Evolutionary conservation across 805 yeast species (phyloP), one percentile per base, ranked within the genome.

Genomic region (Candida maris): DNA sequence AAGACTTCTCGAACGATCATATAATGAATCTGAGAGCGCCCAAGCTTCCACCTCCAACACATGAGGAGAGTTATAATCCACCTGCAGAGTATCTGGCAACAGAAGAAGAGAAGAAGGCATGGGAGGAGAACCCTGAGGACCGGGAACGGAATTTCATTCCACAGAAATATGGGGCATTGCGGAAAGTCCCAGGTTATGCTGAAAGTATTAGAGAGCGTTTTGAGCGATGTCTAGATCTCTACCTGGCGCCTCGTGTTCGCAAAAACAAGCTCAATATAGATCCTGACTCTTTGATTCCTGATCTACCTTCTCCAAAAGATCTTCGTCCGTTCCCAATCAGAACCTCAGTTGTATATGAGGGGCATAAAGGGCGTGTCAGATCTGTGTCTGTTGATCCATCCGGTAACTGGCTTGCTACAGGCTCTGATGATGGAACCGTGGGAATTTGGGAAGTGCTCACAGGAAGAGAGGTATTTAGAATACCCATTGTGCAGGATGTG

Each of bases 361-460:
- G 98, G 20, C 98, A 91, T 59, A 65, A 66, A 28, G 95, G 82
- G 29, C 81, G 81, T 52, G 80, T 93, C 33, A 80, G 98, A 60
- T 71, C 91, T 2, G 56, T 93, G 19, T 77, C 89, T 6, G 74
- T 91, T 32, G 95, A 91, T 57, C 95, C 96, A 34, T 70, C 79
- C 21, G 98, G 98, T 4, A 70, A 83, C 51, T 93, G 96, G 93
- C 68, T 93, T 38, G 98, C 98, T 15, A 93, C 98, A 3, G 98
- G 97, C 40, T 85, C 95, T 13, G 97, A 93, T 59, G 98, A 93
- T 59, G 97, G 97, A 37, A 75, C 89, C 13, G 89, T 93, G 5
- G 75, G 96, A 50, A 73, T 93, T n/a, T 93, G 98, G 97, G 98
- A 93, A 66, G 81, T 88, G 14, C 66, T 88, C 41, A 86, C 97